Percentiles rank a stretch among this genome's conserved stretches.
Evolutionary conservation across 2,329 filamentous ascomycete genomes (phyloP).

Genomic region (Atkinsonella hypoxylon): DNA sequence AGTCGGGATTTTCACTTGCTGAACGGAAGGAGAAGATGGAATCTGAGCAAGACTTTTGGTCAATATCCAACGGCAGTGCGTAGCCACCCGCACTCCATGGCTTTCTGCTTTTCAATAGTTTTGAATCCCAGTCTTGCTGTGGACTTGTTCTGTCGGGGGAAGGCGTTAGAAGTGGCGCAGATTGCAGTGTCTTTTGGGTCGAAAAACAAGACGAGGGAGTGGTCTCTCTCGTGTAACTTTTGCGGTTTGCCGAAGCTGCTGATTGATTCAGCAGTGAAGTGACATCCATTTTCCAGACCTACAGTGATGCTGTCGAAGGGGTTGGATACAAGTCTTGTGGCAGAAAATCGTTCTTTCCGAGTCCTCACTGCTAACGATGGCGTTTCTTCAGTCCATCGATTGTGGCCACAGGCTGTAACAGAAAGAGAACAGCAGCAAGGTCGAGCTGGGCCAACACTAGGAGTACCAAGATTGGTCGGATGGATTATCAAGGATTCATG

Average conservation of each 20-base stretch:
- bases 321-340: background rate
- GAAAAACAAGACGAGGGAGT: constrained; percentile 5
- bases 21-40: constrained; percentile 13
- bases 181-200: constrained; percentile 2
- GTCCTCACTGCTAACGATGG: background rate
- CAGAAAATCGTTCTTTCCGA: background rate
- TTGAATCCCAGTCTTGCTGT: constrained; percentile 12
- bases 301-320: background rate
- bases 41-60: constrained; percentile 21
- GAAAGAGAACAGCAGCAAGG: background rate
- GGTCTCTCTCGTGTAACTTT: constrained; percentile 6
- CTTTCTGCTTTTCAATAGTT: constrained; percentile 22
- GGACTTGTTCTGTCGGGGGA: constrained; percentile 19
- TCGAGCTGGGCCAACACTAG: background rate
- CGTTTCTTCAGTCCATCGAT: background rate
- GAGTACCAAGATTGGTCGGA: background rate
- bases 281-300: constrained; percentile 25
- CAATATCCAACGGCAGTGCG: constrained; percentile 30
- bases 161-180: constrained; percentile 19
- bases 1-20: constrained; percentile 13
- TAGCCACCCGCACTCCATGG: constrained; percentile 42
- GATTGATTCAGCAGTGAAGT: constrained; percentile 28
- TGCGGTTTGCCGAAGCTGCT: constrained; percentile 8
- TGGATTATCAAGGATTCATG: background rate
- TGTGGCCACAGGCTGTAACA: background rate